Evolutionary conservation across 1,284 basidiomycete genomes (phyloP), one percentile per base, ranked within the genome.

Genomic region (Pseudozyma sp.): DNA sequence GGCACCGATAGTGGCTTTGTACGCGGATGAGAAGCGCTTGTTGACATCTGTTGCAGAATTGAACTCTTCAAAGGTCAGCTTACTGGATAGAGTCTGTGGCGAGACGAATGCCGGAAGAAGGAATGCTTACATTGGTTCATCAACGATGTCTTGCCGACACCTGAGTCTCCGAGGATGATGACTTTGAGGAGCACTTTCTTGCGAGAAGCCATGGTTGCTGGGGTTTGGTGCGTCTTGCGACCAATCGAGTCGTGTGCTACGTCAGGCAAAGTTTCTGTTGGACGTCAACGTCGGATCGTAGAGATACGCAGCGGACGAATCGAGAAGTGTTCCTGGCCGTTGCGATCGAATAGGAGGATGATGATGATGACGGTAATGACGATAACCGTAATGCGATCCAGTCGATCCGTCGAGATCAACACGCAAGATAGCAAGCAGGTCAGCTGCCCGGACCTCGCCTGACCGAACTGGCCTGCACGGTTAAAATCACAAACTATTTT

Each of bases 1-100:
- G 33, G 86, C 85, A 24, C 84, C 85, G 66, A 86, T 86, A 42
- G 82, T 82, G 24, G 80, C 84, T 88, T 99, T 99, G 90, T 99
- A 99, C 86, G 98, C 96, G 86, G 96, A 97, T 83, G 93, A 96
- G 87, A 99, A 99, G 75, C 97, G 92, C 87, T 98, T 99, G 90
- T 99, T 99, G 81, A 99, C 97, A 88, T 98, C 81, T 83, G 52
- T 49, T 46, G 14, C 17, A 5, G n/a, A 37, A 29, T 19, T 4
- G 14, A 40, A 16, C 13, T 16, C 0, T 11, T 24, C 24, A 42
- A 31, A 16, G 19, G 17, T 68, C 35, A 62, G 31, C 30, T 42
- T n/a, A 14, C 1, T 43, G 29, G 8, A 17, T 30, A 7, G 14
- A 37, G 35, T 37, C 35, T 37, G 35, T 14, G 35, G 40, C 11